These are phyloP conservation scores for Myxozyma sirexii DNA, from an alignment of 805 yeast genomes.

Conservation along the genomic window DNA sequence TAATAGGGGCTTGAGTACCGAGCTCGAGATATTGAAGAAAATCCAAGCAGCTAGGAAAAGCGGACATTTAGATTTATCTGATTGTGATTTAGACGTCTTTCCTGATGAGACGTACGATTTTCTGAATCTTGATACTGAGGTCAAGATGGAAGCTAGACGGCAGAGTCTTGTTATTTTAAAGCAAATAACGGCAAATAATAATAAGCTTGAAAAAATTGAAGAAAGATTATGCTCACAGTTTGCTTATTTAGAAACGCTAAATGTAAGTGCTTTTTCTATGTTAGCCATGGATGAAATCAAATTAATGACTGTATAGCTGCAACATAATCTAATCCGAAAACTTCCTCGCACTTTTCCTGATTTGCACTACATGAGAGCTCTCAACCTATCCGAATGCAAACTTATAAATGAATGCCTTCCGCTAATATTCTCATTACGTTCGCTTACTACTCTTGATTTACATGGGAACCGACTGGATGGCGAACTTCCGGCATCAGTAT, in stretches of 20 bases:
- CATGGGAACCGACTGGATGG: conserved; percentile 26
- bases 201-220: conserved; percentile 19
- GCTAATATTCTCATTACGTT: conserved; percentile 4
- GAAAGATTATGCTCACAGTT: conserved; percentile 10
- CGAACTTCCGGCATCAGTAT: conserved; percentile 19
- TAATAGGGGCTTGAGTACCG: neutral
- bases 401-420: conserved; percentile 14
- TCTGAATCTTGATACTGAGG: neutral
- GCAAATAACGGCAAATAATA: conserved; percentile 9
- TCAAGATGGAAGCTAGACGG: neutral
- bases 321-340: conserved; percentile 16
- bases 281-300: neutral
- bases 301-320: conserved; percentile 14
- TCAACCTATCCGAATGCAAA: conserved; percentile 18
- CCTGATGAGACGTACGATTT: conserved; percentile 25
- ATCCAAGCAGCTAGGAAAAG: conserved; percentile 9
- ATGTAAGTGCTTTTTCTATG: conserved; percentile 9
- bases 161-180: conserved; percentile 3
- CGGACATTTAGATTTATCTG: conserved; percentile 17
- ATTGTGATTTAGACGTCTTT: neutral
- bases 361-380: conserved; percentile 4
- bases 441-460: conserved; percentile 22
- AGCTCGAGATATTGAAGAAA: neutral
- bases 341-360: conserved; percentile 16
- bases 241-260: conserved; percentile 6